These are phyloP conservation scores for Maudiozyma saulgeensis DNA, from an alignment of 805 yeast genomes.

Conservation along the genomic window DNA sequence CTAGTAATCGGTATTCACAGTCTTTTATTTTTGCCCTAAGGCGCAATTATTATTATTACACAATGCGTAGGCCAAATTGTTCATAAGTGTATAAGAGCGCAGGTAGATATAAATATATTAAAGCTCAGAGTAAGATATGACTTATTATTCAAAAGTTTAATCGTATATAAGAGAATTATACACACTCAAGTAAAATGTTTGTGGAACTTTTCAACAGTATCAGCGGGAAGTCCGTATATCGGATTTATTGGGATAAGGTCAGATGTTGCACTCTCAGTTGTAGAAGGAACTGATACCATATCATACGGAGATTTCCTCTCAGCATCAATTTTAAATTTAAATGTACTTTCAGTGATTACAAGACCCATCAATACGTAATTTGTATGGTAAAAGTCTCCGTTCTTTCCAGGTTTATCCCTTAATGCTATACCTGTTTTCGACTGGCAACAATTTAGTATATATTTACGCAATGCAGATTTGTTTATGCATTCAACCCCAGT, in stretches of 20 bases:
- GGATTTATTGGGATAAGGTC: slow-evolving; percentile 37
- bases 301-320: neutral
- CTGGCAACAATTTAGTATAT: slow-evolving; percentile 72
- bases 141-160: neutral
- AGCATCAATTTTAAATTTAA: neutral
- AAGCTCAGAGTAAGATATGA: neutral
- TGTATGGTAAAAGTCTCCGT: slow-evolving; percentile 83
- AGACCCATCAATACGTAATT: slow-evolving; percentile 77
- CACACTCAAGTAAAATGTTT: slow-evolving; percentile 8
- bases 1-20: too few species aligned
- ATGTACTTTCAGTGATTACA: slow-evolving; percentile 21
- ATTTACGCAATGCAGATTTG: slow-evolving; percentile 51
- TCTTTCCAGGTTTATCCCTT: slow-evolving; percentile 76
- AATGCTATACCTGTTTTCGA: slow-evolving; percentile 54
- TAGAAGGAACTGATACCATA: neutral
- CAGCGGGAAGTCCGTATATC: slow-evolving; percentile 47
- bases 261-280: slow-evolving; percentile 2
- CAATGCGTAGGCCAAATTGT: too few species aligned
- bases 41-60: too few species aligned
- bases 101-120: neutral
- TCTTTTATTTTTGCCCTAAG: too few species aligned
- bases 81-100: too few species aligned
- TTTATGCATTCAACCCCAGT: slow-evolving; percentile 32
- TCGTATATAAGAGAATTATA: neutral
- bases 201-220: slow-evolving; percentile 29